Conservation (phyloP, 1,139 yeast species). For the Debaryomycetaceae sp. region DNA sequence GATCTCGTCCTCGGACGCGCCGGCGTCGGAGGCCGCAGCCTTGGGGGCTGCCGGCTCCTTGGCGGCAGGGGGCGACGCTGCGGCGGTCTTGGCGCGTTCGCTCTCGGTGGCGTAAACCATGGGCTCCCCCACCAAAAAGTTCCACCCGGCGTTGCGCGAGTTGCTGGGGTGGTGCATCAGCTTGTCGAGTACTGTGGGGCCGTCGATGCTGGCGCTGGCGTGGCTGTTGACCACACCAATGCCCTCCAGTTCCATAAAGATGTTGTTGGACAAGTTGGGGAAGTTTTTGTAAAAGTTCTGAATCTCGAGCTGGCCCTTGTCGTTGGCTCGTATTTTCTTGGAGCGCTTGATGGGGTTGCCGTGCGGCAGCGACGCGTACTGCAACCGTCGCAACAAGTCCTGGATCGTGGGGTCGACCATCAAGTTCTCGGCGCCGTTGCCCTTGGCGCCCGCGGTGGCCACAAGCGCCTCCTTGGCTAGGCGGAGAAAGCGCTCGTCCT, state of each 20-base stretch:
- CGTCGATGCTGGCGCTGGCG: not conserved
- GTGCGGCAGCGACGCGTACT: constrained; percentile 54
- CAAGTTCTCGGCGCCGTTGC: constrained; percentile 13
- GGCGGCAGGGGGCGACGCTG: not conserved
- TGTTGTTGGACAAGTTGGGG: constrained; percentile 42
- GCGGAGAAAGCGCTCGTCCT: constrained; percentile 38
- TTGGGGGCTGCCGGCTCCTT: constrained; percentile 2
- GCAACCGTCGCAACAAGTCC: constrained; percentile 46
- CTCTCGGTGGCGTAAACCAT: constrained; percentile 10
- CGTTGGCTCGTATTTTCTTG: constrained; percentile 33
- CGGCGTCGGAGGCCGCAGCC: constrained; percentile 6
- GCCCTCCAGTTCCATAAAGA: constrained; percentile 21
- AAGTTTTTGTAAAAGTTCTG: constrained; percentile 40
- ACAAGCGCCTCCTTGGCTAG: constrained; percentile 45
- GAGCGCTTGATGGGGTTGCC: constrained; percentile 41
- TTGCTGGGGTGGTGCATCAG: constrained; percentile 6
- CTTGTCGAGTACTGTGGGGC: constrained; percentile 1
- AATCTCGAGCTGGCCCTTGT: constrained; percentile 41
- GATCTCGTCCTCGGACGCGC: constrained; percentile 6
- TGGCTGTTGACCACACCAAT: constrained; percentile 3
- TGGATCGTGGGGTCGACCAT: constrained; percentile 52
- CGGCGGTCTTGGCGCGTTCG: constrained; percentile 3
- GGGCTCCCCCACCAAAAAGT: constrained; percentile 31
- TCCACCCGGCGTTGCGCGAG: constrained; percentile 29
- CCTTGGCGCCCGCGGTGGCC: constrained; percentile 38